Evolutionary conservation across 2,329 filamentous ascomycete genomes (phyloP), one percentile per base, ranked within the genome.

Genomic region (Aspergillus sp.): DNA sequence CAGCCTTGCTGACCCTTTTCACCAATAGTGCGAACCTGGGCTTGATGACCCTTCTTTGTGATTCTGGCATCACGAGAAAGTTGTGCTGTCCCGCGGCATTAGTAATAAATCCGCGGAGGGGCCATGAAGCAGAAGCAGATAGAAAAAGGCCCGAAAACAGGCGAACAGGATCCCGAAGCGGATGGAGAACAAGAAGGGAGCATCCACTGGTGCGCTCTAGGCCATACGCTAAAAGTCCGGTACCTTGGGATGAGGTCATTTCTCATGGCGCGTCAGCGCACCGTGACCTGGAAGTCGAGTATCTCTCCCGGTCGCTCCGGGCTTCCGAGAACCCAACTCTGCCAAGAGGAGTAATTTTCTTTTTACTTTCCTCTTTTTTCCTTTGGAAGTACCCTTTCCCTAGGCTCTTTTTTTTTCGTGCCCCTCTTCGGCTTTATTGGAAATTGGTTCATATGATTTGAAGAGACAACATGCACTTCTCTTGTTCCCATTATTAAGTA

Each of bases 211-310:
- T 55, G 38, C 39, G 49, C 57, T 61, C 56, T 61, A 57, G 58
- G 30, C 58, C 38, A 42, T 42, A 21, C 63, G 59, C 64, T 66
- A 66, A 58, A 53, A 48, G 48, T 8, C 36, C 47, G 47, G 64
- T 65, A 65, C 64, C 59, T 63, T 63, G 54, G 54, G 47, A 66
- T 66, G 64, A 66, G 59, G 63, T 66, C 64, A 66, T 62, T 51
- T 44, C 44, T 38, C 53, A 60, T 55, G 57, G 62, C 51, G 52
- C 23, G 15, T 52, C 61, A 58, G 58, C 58, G 58, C 57, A 47
- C 17, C 54, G 58, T 62, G 63, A 65, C 63, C 54, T 60, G 38
- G 54, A 19, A 19, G 30, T 23, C 7, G 58, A 61, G 62, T 63
- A 53, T 36, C 10, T 54, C 58, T 56, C 47, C 58, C 64, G 59